Conservation (phyloP, 805 yeast species). For the Starmerella ratchasimensis region DNA sequence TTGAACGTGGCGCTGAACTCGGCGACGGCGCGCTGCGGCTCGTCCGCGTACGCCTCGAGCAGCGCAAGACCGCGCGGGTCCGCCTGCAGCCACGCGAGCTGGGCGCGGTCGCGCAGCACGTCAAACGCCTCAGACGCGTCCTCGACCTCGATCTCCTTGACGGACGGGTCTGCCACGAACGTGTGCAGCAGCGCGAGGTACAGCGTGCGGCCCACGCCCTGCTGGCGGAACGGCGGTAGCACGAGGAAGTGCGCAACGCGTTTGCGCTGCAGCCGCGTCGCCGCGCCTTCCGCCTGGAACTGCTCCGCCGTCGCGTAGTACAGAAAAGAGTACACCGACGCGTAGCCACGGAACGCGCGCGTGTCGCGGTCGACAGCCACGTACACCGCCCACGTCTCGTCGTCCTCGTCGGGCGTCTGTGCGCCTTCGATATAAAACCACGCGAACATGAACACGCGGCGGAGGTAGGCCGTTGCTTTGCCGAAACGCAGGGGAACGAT, state of each 20-base stretch:
- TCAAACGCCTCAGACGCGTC: conserved; percentile 92
- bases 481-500: background rate
- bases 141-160: conserved; percentile 72
- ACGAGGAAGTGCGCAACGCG: conserved; percentile 80
- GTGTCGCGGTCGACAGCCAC: conserved; percentile 33
- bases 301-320: conserved; percentile 49
- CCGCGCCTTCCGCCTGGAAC: conserved; percentile 18
- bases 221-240: conserved; percentile 70
- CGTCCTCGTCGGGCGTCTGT: conserved; percentile 64
- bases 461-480: conserved; percentile 13
- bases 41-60: conserved; percentile 8
- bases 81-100: conserved; percentile 38
- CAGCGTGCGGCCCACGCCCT: conserved; percentile 50
- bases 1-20: conserved; percentile 34
- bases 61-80: conserved; percentile 14
- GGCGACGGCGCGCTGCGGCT: conserved; percentile 30
- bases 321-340: conserved; percentile 77
- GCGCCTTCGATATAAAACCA: conserved; percentile 83
- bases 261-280: conserved; percentile 33
- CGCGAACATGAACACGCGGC: conserved; percentile 59
- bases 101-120: conserved; percentile 74
- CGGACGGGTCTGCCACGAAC: conserved; percentile 41
- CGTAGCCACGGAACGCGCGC: conserved; percentile 55
- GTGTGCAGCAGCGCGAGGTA: conserved; percentile 41
- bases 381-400: conserved; percentile 70